These are phyloP conservation scores for Entophlyctis luteolus DNA, from an alignment of 192 early-diverging fungal genomes.

Conservation along the genomic window DNA sequence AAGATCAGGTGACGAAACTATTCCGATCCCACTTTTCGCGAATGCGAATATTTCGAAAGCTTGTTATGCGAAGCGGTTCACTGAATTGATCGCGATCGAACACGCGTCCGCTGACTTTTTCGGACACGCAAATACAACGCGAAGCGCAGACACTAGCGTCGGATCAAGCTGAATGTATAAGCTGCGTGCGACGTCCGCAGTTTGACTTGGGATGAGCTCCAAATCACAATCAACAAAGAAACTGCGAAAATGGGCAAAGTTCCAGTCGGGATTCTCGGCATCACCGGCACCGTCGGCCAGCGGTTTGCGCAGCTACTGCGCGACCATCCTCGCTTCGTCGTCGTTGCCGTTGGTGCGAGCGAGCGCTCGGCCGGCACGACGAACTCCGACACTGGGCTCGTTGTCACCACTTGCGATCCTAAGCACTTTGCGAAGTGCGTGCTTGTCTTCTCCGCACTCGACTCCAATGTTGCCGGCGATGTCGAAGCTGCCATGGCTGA, in stretches of 20 bases:
- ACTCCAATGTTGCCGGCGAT: conserved; percentile 89
- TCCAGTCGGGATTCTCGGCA: no score
- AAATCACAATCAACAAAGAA: no score
- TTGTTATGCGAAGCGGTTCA: neutral
- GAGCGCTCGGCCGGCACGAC: conserved; percentile 82
- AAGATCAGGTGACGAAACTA: conserved; percentile 68
- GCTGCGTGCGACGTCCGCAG: neutral
- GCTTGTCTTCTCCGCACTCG: conserved; percentile 93
- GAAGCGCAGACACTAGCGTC: conserved; percentile 99
- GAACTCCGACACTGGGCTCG: conserved; percentile 64
- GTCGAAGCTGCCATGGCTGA: conserved; percentile 88
- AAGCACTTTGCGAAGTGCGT: conserved; percentile 71
- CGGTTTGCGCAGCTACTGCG: conserved; percentile 89
- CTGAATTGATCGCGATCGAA: neutral
- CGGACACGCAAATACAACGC: conserved; percentile 81
- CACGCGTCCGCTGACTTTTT: neutral
- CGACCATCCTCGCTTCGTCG: conserved; percentile 77
- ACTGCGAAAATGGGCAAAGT: no score
- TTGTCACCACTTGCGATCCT: conserved; percentile 74
- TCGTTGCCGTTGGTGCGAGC: conserved; percentile 88
- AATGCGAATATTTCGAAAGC: neutral
- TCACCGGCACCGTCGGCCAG: no score
- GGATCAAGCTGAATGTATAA: conserved; percentile 96
- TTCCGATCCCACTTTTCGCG: neutral
- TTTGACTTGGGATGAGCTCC: neutral